Percentiles rank a stretch among this genome's conserved stretches.
phyloP scores from a whole-genome alignment of 2,329 filamentous ascomycete genomes.

The Neopestalotiopsis rosae region DNA sequence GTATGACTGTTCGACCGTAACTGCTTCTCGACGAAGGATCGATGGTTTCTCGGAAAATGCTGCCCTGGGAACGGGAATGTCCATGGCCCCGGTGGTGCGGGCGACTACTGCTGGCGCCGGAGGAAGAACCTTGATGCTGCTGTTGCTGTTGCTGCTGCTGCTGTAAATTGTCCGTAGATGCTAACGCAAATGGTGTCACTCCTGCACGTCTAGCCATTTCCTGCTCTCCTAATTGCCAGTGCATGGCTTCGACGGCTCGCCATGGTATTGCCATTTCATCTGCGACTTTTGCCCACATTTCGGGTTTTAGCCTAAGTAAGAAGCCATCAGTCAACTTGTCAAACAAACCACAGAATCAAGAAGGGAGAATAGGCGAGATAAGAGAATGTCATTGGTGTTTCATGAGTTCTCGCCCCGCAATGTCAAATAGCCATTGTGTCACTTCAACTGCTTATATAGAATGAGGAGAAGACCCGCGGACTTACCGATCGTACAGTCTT shows the following conservation, averaged over 20 bases:
- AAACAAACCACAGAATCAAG: not conserved
- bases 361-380: not conserved
- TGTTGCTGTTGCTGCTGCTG: constrained; percentile 40
- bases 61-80: constrained; percentile 54
- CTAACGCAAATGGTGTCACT: constrained; percentile 80
- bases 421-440: not conserved
- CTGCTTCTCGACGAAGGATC: constrained; percentile 48
- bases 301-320: constrained; percentile 80
- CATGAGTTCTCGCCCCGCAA: not conserved
- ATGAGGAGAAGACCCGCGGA: not conserved
- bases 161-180: constrained; percentile 51
- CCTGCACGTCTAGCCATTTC: constrained; percentile 95
- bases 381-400: not conserved
- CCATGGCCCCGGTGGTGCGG: constrained; percentile 38
- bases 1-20: constrained; percentile 41
- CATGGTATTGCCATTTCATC: constrained; percentile 95
- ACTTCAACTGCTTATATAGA: not conserved
- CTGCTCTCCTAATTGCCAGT: constrained; percentile 92
- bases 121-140: constrained; percentile 14
- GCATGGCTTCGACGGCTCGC: constrained; percentile 96
- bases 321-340: not conserved
- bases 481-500: constrained; percentile 90
- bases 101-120: constrained; percentile 35
- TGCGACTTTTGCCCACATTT: constrained; percentile 97
- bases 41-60: constrained; percentile 47